phyloP scores from a whole-genome alignment of 2,329 filamentous ascomycete genomes.

The Paecilomyces niveus region DNA sequence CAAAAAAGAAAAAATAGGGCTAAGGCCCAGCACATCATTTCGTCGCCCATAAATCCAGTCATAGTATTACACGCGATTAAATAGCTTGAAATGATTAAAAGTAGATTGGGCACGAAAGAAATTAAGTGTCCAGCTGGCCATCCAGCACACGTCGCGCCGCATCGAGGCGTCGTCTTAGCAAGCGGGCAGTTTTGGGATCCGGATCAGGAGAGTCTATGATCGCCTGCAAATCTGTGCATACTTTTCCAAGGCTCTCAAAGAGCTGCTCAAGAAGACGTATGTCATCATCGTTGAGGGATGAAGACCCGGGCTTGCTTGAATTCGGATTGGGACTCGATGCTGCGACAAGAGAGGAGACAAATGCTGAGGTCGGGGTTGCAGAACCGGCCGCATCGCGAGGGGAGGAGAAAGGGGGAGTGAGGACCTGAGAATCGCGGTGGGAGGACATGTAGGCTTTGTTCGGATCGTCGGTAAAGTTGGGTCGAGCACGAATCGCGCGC shows the following conservation, averaged over 20 bases:
- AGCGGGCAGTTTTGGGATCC: slow-evolving; percentile 49
- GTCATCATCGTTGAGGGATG: slow-evolving; percentile 45
- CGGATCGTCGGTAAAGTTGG: neutral
- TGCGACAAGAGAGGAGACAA: slow-evolving; percentile 10
- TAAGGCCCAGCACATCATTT: neutral
- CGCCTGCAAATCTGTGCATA: slow-evolving; percentile 45
- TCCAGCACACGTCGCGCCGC: slow-evolving; percentile 67
- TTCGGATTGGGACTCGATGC: slow-evolving; percentile 21
- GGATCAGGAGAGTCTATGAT: slow-evolving; percentile 45
- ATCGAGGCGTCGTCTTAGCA: slow-evolving; percentile 66
- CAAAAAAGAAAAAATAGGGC: neutral
- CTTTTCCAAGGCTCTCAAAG: slow-evolving; percentile 42
- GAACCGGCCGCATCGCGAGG: slow-evolving; percentile 5
- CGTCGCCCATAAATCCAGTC: neutral
- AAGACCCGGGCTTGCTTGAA: slow-evolving; percentile 8
- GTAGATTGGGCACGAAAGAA: neutral
- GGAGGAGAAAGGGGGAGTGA: slow-evolving; percentile 16
- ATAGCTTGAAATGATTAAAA: slow-evolving; percentile 2
- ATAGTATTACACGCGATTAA: neutral
- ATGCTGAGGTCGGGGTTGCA: slow-evolving; percentile 8
- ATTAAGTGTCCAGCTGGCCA: slow-evolving; percentile 49
- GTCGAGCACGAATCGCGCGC: slow-evolving; percentile 11
- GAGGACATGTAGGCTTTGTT: neutral
- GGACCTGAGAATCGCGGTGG: neutral
- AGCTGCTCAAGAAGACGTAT: slow-evolving; percentile 51